A percentile compares a stretch with the other conserved stretches of the same genome.
Conservation (phyloP, 2,329 filamentous ascomycete genomes). For the Cercospora canescens region DNA sequence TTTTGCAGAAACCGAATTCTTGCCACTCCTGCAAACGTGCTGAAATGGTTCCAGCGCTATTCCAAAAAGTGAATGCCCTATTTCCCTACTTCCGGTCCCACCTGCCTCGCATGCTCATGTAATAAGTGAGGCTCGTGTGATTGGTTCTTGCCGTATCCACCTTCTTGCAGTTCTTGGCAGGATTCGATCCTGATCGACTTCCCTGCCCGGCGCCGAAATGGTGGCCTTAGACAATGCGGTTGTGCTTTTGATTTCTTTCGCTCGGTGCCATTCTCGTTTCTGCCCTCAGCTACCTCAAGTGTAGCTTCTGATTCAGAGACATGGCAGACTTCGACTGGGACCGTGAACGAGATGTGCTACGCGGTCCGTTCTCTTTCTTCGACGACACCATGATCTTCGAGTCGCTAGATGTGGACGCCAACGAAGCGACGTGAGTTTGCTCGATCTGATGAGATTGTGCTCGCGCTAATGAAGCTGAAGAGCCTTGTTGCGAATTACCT, state of each 20-base stretch:
- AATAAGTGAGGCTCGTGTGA: neutral
- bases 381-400: conserved; percentile 6
- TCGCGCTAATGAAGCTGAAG: neutral
- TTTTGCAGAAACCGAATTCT: too few species aligned
- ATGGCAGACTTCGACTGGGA: conserved; percentile 12
- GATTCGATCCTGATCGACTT: neutral
- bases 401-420: neutral
- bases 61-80: too few species aligned
- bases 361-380: conserved; percentile 6
- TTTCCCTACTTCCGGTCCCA: neutral
- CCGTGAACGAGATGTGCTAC: neutral
- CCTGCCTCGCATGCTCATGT: neutral
- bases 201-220: conserved; percentile 7
- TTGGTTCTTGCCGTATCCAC: neutral
- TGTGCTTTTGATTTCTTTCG: neutral
- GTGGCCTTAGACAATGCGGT: neutral
- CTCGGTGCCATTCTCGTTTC: neutral
- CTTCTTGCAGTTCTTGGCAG: neutral
- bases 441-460: too few species aligned
- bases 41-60: too few species aligned
- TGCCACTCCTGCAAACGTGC: too few species aligned
- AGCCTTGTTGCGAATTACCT: conserved; percentile 5
- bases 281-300: neutral
- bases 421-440: neutral
- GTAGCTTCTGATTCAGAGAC: neutral